phyloP scores from a whole-genome alignment of 345 rosid genomes.

The Hypericum perforatum region DNA sequence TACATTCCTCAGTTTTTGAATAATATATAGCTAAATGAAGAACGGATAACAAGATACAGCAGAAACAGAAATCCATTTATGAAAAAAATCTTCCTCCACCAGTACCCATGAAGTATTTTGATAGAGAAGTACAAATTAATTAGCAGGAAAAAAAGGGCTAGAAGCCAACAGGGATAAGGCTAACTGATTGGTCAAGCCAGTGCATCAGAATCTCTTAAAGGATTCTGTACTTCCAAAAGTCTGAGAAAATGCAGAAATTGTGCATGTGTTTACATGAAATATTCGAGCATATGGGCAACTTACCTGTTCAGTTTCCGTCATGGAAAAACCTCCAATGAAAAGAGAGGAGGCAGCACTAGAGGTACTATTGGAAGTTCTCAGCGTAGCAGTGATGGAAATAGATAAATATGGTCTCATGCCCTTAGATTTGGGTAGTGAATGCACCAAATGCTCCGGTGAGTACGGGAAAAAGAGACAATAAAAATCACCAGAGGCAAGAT shows the following conservation, averaged over 20 bases:
- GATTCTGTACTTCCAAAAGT: too few relatives aligned
- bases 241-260: too few relatives aligned
- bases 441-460: conserved; percentile 76
- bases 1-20: too few relatives aligned
- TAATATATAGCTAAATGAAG: too few relatives aligned
- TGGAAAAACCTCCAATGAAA: conserved; percentile 81
- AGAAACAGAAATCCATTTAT: conserved; percentile 22
- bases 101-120: background rate
- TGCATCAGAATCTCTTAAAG: too few relatives aligned
- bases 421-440: conserved; percentile 39
- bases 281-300: conserved; percentile 4
- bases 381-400: conserved; percentile 46
- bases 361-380: conserved; percentile 42
- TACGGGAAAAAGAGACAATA: conserved; percentile 83
- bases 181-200: background rate
- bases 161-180: background rate
- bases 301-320: conserved; percentile 62
- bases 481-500: conserved; percentile 39
- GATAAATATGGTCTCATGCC: conserved; percentile 49
- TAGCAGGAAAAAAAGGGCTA: background rate
- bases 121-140: background rate
- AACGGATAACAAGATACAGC: conserved; percentile 8
- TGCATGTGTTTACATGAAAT: too few relatives aligned
- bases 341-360: conserved; percentile 78
- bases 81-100: too few relatives aligned